These are phyloP conservation scores for Malassezia caprae DNA, from an alignment of 1,284 basidiomycete genomes.

Conservation along the genomic window DNA sequence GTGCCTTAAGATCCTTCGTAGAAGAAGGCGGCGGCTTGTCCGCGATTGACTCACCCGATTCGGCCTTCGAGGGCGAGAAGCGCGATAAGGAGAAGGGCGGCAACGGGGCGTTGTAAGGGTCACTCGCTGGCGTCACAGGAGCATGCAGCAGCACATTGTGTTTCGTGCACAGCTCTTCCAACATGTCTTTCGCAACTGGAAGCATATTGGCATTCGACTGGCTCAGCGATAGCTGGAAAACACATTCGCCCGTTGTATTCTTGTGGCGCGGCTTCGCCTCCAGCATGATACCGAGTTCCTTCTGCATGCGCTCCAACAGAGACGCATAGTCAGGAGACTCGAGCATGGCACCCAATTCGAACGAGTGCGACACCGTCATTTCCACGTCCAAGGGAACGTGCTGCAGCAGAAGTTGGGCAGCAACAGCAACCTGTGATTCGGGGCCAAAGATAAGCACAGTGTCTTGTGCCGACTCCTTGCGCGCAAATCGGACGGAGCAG, in stretches of 20 bases:
- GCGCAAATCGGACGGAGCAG: slow-evolving; percentile 84
- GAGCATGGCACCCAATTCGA: slow-evolving; percentile 66
- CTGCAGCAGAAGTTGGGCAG: slow-evolving; percentile 83
- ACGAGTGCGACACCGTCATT: slow-evolving; percentile 69
- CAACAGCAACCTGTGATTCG: slow-evolving; percentile 90
- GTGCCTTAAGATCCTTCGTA: slow-evolving; percentile 68
- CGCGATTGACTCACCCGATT: slow-evolving; percentile 46
- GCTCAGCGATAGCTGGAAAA: slow-evolving; percentile 88
- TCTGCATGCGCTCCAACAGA: slow-evolving; percentile 78
- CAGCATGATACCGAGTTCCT: slow-evolving; percentile 76
- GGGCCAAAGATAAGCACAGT: slow-evolving; percentile 88
- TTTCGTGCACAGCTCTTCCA: slow-evolving; percentile 78
- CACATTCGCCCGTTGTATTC: slow-evolving; percentile 57
- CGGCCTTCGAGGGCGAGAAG: slow-evolving; percentile 25
- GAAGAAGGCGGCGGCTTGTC: slow-evolving; percentile 66
- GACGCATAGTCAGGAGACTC: slow-evolving; percentile 67
- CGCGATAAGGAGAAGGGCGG: slow-evolving; percentile 94
- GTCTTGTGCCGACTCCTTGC: slow-evolving; percentile 85
- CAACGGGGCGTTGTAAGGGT: slow-evolving; percentile 60
- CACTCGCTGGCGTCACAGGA: neutral
- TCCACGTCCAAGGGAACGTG: slow-evolving; percentile 96
- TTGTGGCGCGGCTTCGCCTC: slow-evolving; percentile 54
- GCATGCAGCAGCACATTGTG: slow-evolving; percentile 43
- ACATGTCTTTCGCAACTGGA: slow-evolving; percentile 73
- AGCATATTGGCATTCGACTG: slow-evolving; percentile 67